Evolutionary conservation across 164 flowering plant genomes (phyloP).

Genomic region (Chloranthus sessilifolius): DNA sequence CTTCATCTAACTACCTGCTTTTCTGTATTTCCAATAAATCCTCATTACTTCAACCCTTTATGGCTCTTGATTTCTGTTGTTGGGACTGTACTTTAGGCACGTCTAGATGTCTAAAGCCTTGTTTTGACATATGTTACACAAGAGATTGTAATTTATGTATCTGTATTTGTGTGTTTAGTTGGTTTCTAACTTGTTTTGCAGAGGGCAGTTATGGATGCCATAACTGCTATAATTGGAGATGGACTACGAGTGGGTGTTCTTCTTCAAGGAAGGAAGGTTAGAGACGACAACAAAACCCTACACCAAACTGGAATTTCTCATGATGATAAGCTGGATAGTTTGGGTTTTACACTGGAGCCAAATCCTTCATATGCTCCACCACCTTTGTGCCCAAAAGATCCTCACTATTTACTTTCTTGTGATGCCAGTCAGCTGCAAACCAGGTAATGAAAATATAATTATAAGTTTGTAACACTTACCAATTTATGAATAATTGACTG

Average conservation of each 20-base stretch:
- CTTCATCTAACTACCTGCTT: too few relatives aligned
- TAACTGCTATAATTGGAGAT: conserved; percentile 70
- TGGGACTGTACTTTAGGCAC: too few relatives aligned
- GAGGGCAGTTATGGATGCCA: conserved; percentile 95
- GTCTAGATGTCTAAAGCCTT: too few relatives aligned
- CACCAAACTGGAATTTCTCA: conserved; percentile 74
- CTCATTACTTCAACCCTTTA: too few relatives aligned
- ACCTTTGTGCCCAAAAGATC: conserved; percentile 29
- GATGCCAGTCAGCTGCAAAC: conserved; percentile 35
- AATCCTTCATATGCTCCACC: conserved; percentile 30
- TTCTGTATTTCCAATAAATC: too few relatives aligned
- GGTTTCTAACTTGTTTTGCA: conserved; percentile 16
- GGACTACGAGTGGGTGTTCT: conserved; percentile 77
- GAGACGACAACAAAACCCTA: conserved; percentile 78
- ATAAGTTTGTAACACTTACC: background rate
- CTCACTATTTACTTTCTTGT: conserved; percentile 24
- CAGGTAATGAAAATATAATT: conserved; percentile 37
- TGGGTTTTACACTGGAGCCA: conserved; percentile 86
- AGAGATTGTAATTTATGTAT: too few relatives aligned
- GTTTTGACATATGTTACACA: too few relatives aligned
- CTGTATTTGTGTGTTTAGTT: conserved; percentile 6
- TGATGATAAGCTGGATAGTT: conserved; percentile 47
- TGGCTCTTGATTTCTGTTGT: too few relatives aligned
- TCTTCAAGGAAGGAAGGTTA: conserved; percentile 73
- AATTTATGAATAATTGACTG: too few relatives aligned